Percentiles rank a stretch among this genome's conserved stretches.
These are phyloP conservation scores for Nyssa sinensis DNA, from an alignment of 148 eudicot genomes.

Conservation along the genomic window DNA sequence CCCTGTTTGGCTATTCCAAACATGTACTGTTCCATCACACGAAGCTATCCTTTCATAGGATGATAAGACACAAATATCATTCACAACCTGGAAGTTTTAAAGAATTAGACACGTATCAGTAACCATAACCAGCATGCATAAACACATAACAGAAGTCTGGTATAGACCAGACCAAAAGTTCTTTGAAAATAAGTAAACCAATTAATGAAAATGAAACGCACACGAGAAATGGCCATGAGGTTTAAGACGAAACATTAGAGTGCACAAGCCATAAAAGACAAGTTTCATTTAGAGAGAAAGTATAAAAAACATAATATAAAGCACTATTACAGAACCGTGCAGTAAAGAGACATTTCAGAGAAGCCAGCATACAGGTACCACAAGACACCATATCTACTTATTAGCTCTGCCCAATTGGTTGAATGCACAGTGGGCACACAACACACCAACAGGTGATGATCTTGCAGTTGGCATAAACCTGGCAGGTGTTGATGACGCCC, in stretches of 20 bases:
- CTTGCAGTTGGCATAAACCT: too few species aligned
- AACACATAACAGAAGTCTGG: not conserved
- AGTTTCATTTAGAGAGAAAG: too few species aligned
- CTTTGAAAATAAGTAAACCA: not conserved
- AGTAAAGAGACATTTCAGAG: too few species aligned
- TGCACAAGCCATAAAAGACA: too few species aligned
- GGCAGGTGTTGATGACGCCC: too few species aligned
- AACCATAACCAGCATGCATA: not conserved
- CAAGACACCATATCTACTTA: too few species aligned
- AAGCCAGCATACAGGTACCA: too few species aligned
- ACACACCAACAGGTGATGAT: too few species aligned
- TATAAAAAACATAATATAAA: too few species aligned
- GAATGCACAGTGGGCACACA: too few species aligned
- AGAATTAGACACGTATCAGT: not conserved
- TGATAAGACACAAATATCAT: slow-evolving; percentile 72
- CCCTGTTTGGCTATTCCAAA: slow-evolving; percentile 92
- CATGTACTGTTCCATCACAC: slow-evolving; percentile 94
- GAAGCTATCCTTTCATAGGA: slow-evolving; percentile 81
- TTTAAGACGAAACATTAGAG: not conserved
- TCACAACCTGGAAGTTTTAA: slow-evolving; percentile 67
- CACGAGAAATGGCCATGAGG: not conserved
- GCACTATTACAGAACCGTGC: too few species aligned
- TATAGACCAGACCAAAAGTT: not conserved
- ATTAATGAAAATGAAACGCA: not conserved
- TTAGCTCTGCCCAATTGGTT: too few species aligned